Evolutionary conservation across 257 asterid species (phyloP).

Genomic region (Lantana camara): DNA sequence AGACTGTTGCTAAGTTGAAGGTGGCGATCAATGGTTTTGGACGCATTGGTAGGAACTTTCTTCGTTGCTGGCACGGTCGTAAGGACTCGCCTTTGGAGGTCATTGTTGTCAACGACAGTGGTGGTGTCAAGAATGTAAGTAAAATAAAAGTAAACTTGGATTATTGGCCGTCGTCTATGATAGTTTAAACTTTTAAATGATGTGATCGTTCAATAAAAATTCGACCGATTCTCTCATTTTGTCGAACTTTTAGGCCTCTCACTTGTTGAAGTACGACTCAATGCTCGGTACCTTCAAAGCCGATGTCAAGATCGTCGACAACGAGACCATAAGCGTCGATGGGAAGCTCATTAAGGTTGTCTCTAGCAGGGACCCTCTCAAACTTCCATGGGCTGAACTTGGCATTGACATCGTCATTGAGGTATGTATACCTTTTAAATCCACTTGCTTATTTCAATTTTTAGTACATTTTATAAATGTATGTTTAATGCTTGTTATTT

Average conservation of each 20-base stretch:
- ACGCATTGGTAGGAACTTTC: conserved; percentile 94
- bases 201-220: background rate
- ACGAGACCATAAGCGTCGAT: conserved; percentile 82
- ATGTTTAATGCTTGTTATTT: background rate
- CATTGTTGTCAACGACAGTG: conserved; percentile 83
- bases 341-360: conserved; percentile 86
- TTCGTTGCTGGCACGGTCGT: conserved; percentile 96
- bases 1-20: conserved; percentile 80
- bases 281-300: conserved; percentile 96
- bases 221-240: conserved; percentile 2
- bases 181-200: no score
- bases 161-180: no score
- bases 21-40: conserved; percentile 95
- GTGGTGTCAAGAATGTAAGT: conserved; percentile 89
- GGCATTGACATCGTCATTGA: conserved; percentile 94
- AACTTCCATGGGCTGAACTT: conserved; percentile 94
- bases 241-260: conserved; percentile 76
- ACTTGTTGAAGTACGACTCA: conserved; percentile 87
- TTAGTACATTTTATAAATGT: no score
- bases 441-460: background rate
- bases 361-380: conserved; percentile 83
- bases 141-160: background rate
- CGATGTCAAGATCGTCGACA: conserved; percentile 75
- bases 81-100: conserved; percentile 92
- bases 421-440: conserved; percentile 33